These are phyloP conservation scores for Aphanomyces cochlioides DNA, from an alignment of 352 stramenopile genomes.

Conservation along the genomic window DNA sequence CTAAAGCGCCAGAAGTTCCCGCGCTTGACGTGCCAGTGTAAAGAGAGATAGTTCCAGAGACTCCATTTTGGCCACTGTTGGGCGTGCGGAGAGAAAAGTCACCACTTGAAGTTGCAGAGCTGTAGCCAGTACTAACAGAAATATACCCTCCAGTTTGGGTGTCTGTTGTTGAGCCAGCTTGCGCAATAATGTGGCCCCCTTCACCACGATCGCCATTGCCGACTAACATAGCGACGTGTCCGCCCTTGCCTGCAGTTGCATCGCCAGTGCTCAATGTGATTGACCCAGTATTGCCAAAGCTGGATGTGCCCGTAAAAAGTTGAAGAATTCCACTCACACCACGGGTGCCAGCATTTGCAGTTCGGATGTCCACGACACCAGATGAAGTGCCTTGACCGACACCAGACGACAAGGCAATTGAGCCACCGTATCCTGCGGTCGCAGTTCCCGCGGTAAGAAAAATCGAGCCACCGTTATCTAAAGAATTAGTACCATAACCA, in stretches of 20 bases:
- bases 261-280: conserved; percentile 53
- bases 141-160: conserved; percentile 64
- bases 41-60: conserved; percentile 55
- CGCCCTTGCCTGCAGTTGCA: conserved; percentile 48
- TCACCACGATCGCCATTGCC: conserved; percentile 74
- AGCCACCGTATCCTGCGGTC: conserved; percentile 63
- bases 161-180: conserved; percentile 66
- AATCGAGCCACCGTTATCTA: conserved; percentile 88
- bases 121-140: conserved; percentile 52
- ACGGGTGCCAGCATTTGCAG: conserved; percentile 46
- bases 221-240: conserved; percentile 49
- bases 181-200: conserved; percentile 71
- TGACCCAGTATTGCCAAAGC: conserved; percentile 52
- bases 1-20: conserved; percentile 50
- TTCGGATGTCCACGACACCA: conserved; percentile 46
- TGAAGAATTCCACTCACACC: conserved; percentile 54
- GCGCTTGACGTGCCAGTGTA: conserved; percentile 54
- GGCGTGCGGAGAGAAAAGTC: conserved; percentile 59
- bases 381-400: conserved; percentile 51
- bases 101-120: conserved; percentile 59
- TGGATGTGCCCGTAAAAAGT: conserved; percentile 45
- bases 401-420: conserved; percentile 49
- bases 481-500: conserved; percentile 75
- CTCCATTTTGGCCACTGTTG: conserved; percentile 52
- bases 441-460: conserved; percentile 61